Evolutionary conservation across 1,284 basidiomycete genomes (phyloP), one percentile per base, ranked within the genome.

Genomic region (Crucibulum parvulum): DNA sequence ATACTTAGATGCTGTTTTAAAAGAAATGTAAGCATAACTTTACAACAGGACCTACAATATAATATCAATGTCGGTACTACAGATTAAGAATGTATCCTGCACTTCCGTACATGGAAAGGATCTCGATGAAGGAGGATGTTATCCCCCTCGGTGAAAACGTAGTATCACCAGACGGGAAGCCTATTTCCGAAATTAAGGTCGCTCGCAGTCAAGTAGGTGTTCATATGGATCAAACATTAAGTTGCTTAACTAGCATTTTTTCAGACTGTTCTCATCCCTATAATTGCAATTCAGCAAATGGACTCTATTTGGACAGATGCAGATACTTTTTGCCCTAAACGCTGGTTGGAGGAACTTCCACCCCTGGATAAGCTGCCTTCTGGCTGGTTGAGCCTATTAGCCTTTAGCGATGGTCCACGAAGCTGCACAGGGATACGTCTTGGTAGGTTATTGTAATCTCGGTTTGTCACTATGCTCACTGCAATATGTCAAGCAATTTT

Each of bases 1-100:
- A 1, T 82, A 78, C 62, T 72, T 85, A 43, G 79, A 84, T 58
- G 79, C 80, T 4, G 78, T 85, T 47, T 66, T 73, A 37, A 69
- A 70, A 45, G 64, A 66, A 57, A 59, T 52, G 65, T 65, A 55
- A 16, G 53, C 11, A 2, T 11, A 34, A n/a, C n/a, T 41, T 41
- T 41, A 41, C n/a, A 9, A 9, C 9, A 9, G 39, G 9, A 9
- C 39, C 9, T 41, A 9, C 11, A 7, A 13, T n/a, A 56, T 53
- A 11, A 15, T 36, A 34, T 35, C 39, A 66, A n/a, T 59, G 67
- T 15, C 56, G 72, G 55, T 74, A 78, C 52, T 34, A 38, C 61
- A 70, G 72, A 16, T 67, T 78, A 6, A 72, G 78, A 43, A 62
- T 78, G 48, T 69, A 75, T 57, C 71, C 78, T 37, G 73, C 76